Percentiles rank a stretch among this genome's conserved stretches.
phyloP scores from a whole-genome alignment of 805 yeast species.

The Sungouiella thailandica region DNA sequence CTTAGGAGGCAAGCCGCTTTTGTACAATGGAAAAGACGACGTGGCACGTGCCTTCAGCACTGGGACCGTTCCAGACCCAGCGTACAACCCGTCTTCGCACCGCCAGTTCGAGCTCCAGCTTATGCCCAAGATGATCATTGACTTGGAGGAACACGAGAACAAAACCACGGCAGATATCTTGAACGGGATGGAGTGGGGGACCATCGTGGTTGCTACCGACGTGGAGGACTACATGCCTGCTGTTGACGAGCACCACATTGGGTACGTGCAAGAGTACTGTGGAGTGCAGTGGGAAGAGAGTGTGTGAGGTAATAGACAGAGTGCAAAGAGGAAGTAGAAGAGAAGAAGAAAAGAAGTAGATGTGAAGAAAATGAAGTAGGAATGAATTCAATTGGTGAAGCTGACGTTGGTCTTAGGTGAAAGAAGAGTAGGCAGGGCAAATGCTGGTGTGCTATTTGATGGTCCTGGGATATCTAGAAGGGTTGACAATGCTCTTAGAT shows the following conservation, averaged over 20 bases:
- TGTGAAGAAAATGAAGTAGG: too few species aligned
- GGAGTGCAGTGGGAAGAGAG: conserved; percentile 83
- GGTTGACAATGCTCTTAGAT: too few species aligned
- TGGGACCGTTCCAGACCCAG: conserved; percentile 51
- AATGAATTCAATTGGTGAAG: too few species aligned
- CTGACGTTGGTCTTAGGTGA: too few species aligned
- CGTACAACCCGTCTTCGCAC: conserved; percentile 52
- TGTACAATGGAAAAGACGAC: conserved; percentile 62
- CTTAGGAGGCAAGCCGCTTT: conserved; percentile 68
- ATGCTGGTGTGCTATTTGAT: too few species aligned
- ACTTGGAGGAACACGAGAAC: conserved; percentile 49
- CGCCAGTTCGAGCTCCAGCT: conserved; percentile 81
- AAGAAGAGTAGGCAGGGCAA: too few species aligned
- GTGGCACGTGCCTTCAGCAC: conserved; percentile 40
- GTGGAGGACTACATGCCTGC: conserved; percentile 55
- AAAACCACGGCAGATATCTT: conserved; percentile 39
- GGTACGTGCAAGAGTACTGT: conserved; percentile 73
- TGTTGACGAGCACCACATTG: conserved; percentile 63
- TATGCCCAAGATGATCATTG: conserved; percentile 90
- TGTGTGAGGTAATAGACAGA: too few species aligned
- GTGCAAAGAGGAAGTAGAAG: too few species aligned
- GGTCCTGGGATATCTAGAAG: too few species aligned
- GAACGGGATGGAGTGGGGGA: conserved; percentile 97
- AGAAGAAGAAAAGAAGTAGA: too few species aligned
- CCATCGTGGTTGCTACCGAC: conserved; percentile 79